These are phyloP conservation scores for Pseudogymnoascus sp. DNA, from an alignment of 2,329 filamentous ascomycete species.

Conservation along the genomic window DNA sequence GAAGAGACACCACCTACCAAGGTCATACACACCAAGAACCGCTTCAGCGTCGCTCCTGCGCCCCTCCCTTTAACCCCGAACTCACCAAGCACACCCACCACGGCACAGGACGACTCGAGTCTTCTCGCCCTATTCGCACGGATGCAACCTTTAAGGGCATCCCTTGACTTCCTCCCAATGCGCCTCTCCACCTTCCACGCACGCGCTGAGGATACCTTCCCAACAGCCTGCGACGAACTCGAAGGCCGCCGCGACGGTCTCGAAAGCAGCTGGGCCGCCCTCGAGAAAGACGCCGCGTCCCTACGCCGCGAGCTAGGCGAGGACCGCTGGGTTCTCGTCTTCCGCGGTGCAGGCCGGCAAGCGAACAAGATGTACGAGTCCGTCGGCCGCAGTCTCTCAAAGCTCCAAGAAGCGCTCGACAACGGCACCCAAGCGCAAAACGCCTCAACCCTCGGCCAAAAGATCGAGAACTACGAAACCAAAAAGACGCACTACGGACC, in stretches of 20 bases:
- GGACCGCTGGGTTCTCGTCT: slow-evolving; percentile 92
- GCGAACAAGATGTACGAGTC: slow-evolving; percentile 97
- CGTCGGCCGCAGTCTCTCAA: slow-evolving; percentile 75
- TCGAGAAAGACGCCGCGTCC: slow-evolving; percentile 85
- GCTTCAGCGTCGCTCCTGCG: slow-evolving; percentile 59
- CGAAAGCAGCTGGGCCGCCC: slow-evolving; percentile 77
- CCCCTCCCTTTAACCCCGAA: slow-evolving; percentile 54
- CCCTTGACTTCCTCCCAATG: slow-evolving; percentile 94
- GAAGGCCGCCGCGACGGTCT: slow-evolving; percentile 65
- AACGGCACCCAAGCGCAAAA: slow-evolving; percentile 66
- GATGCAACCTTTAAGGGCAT: slow-evolving; percentile 89
- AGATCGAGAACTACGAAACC: slow-evolving; percentile 86
- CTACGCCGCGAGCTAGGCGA: slow-evolving; percentile 85
- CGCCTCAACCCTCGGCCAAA: slow-evolving; percentile 63
- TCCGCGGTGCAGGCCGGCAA: slow-evolving; percentile 83
- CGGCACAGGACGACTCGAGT: slow-evolving; percentile 74
- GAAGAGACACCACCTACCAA: slow-evolving; percentile 65
- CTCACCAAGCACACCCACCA: slow-evolving; percentile 49
- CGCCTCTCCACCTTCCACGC: slow-evolving; percentile 77
- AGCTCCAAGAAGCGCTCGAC: slow-evolving; percentile 74
- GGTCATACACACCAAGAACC: slow-evolving; percentile 45
- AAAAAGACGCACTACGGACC: slow-evolving; percentile 93
- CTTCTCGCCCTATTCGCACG: slow-evolving; percentile 85
- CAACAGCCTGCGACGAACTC: slow-evolving; percentile 83
- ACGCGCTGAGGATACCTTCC: slow-evolving; percentile 70